These are phyloP conservation scores for Fusarium lyarnte DNA, from an alignment of 2,329 filamentous ascomycete genomes.

Conservation along the genomic window DNA sequence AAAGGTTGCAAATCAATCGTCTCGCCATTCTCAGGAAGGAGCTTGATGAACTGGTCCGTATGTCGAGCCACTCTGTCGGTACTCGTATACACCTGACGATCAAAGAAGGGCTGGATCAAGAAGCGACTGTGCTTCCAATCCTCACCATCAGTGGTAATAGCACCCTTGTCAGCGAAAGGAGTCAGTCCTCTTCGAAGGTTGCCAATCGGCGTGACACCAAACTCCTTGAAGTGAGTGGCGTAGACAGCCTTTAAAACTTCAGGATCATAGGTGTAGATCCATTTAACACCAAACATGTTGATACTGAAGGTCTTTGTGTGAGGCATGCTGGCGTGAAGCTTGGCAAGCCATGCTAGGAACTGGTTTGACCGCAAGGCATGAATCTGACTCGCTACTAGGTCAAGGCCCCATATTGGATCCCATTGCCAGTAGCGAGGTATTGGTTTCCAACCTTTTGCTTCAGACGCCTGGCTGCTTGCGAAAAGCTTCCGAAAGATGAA, in stretches of 20 bases:
- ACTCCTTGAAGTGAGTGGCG: not conserved
- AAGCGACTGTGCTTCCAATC: not conserved
- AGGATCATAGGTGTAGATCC: not conserved
- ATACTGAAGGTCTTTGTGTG: not conserved
- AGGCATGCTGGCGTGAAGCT: not conserved
- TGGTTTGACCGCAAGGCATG: not conserved
- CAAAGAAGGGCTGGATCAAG: not conserved
- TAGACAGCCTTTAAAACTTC: not conserved
- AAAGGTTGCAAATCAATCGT: not conserved
- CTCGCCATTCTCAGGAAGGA: not conserved
- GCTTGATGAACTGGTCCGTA: not conserved
- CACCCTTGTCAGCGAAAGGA: not conserved
- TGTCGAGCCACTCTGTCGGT: not conserved
- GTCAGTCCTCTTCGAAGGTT: not conserved
- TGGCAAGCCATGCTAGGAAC: not conserved
- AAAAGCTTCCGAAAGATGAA: not conserved
- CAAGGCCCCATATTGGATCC: not conserved
- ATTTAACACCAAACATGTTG: not conserved
- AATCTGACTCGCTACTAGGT: not conserved
- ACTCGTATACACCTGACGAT: not conserved
- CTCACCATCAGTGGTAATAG: not conserved
- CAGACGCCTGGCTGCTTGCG: rapidly evolving
- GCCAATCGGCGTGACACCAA: not conserved
- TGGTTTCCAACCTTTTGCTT: not conserved
- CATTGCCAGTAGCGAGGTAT: not conserved